Conservation (phyloP, 306 rosid genomes). For the Rosa chinensis region DNA sequence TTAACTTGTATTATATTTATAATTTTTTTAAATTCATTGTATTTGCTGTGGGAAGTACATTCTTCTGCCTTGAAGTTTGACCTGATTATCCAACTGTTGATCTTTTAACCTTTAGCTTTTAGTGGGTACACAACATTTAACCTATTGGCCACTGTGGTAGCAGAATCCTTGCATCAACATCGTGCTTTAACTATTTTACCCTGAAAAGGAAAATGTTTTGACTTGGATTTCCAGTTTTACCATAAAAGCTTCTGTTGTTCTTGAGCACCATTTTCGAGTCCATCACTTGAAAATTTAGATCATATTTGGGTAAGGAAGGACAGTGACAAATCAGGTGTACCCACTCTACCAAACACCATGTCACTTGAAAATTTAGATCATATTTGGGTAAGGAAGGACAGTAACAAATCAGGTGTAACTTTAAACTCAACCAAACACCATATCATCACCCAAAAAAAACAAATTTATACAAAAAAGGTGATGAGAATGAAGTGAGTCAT, state of each 20-base stretch:
- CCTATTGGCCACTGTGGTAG: neutral
- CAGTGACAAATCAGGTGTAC: neutral
- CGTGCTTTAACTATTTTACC: neutral
- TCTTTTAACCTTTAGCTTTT: neutral
- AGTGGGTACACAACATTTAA: neutral
- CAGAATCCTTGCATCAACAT: neutral
- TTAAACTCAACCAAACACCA: neutral
- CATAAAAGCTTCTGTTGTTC: neutral
- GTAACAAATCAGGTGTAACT: neutral
- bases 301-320: neutral
- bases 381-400: neutral
- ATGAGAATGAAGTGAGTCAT: neutral
- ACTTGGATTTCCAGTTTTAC: neutral
- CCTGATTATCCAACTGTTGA: neutral
- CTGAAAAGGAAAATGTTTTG: neutral
- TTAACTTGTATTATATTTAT: slow-evolving; percentile 9
- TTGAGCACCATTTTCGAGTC: neutral
- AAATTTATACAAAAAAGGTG: neutral
- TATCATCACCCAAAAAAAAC: neutral
- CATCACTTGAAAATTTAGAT: neutral
- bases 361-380: neutral
- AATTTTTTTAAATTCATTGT: slow-evolving; percentile 1
- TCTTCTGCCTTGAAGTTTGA: slow-evolving; percentile 12
- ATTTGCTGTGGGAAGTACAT: neutral
- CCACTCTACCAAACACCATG: neutral